Conservation (phyloP, 805 yeast species). For the Candida palmyrensis region DNA sequence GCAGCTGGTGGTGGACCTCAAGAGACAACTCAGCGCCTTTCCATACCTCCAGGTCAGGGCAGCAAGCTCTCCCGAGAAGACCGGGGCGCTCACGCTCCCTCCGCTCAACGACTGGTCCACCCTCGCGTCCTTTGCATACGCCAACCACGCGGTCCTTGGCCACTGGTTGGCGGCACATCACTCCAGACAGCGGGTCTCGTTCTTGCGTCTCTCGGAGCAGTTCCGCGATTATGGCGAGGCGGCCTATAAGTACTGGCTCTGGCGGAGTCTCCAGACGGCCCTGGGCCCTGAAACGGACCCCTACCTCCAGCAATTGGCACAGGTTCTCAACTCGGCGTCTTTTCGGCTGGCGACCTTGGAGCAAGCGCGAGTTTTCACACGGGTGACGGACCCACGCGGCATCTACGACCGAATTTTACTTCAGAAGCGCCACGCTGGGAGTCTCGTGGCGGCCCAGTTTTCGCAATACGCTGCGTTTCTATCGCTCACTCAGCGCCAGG, state of each 20-base stretch:
- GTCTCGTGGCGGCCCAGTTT: constrained; percentile 10
- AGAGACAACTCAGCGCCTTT: too few relatives aligned
- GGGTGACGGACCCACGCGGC: not conserved
- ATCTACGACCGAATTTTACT: not conserved
- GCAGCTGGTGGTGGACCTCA: too few relatives aligned
- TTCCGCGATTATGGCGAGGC: not conserved
- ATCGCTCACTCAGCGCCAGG: constrained; percentile 3
- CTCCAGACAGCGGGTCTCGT: not conserved
- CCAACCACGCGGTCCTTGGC: not conserved
- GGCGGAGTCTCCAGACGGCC: not conserved
- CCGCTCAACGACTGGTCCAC: not conserved
- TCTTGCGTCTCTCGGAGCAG: not conserved
- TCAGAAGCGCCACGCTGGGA: not conserved
- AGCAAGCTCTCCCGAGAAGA: too few relatives aligned
- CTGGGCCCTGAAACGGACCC: not conserved
- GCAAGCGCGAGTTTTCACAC: not conserved
- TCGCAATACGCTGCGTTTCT: constrained; percentile 14
- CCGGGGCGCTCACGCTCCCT: too few relatives aligned
- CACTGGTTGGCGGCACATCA: not conserved
- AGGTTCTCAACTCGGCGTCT: not conserved
- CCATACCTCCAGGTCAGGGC: too few relatives aligned
- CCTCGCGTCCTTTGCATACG: not conserved
- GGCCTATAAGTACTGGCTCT: not conserved
- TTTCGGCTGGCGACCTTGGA: not conserved
- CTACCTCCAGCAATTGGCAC: not conserved